Evolutionary conservation across 2,329 filamentous ascomycete species (phyloP), one percentile per base, ranked within the genome.

Genomic region (Trichoderma sp.): DNA sequence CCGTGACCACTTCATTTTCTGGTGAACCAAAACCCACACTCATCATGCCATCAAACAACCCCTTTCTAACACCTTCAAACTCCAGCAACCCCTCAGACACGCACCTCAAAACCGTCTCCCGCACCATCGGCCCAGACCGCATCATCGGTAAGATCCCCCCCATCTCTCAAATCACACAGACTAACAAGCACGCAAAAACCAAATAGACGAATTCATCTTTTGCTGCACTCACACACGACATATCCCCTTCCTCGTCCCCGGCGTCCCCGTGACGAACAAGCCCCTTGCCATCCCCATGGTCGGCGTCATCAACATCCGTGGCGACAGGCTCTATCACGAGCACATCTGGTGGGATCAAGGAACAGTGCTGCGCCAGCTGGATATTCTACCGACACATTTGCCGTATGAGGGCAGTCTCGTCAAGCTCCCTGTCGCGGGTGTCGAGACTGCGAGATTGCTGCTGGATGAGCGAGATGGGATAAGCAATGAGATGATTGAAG

Each of bases 101-200:
- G 0, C 81, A 82, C 5, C 81, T 94, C 9, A 88, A 92, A 74
- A 85, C 93, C 2, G 84, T 93, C 50, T 91, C 88, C 71, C 86
- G 92, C 1, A 93, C 91, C 0, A 82, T 93, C 0, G 92, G 91
- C 0, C 85, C 90, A 1, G 91, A 94, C 76, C 86, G 92, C 1
- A 85, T 94, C 0, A 85, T 93, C 4, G 74, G 74, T 71, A 70
- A 4, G 73, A 72, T 20, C 17, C 47, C 55, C 55, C 64, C 43
- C 20, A 36, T 12, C 17, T 58, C 36, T 26, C 13, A 28, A 39
- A 28, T 17, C 1, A 36, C 47, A 1, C n/a, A 50, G n/a, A 1
- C 47, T 50, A 50, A 50, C 11, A 50, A 17, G 0, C 36, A 39
- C 36, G 36, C 17, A 50, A 50, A 50, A 50, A 23, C 5, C n/a